Base-by-base conservation (phyloP, 352 stramenopile species). In the Thalassiosira livingstoniorum region DNA sequence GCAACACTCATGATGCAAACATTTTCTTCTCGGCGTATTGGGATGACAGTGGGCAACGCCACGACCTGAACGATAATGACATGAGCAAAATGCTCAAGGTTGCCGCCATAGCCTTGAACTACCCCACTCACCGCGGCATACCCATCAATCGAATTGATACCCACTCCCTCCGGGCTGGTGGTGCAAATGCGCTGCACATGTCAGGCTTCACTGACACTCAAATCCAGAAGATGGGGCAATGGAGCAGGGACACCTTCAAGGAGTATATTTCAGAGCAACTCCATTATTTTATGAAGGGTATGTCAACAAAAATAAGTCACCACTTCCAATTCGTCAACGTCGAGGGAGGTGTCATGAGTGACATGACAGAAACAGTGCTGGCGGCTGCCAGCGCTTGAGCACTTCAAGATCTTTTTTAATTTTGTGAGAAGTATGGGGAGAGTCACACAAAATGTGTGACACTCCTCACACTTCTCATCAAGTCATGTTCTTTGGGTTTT, bases 221-320 rank as follows among this genome's bases (percentile, higher is more conserved):
- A 10, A 47, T 47, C 7, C 55, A 34, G 21, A 67, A 67, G 25
- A 67, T 45, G 60, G 60, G 32, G 15, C 34, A 34, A 3, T 67
- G 60, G 60, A 47, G 35, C 25, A 34, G 60, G n/a, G 32, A n/a
- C 4, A 67, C 60, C 5, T 67, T 67, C 32, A 67, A 67, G n/a
- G 60, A 67, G 29, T 67, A 67, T 51, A 51, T 67, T 27, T 45
- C 7, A 10, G 60, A 67, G 11, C 53, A 61, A 51, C n/a, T 58
- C 29, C 51, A 29, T 11, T 31, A 34, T 51, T 51, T 47, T 31
- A 53, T 25, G 23, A 25, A 7, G 18, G 60, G 60, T 23, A 67
- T 67, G 60, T 18, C 2, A 10, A 63, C 4, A n/a, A 4, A n/a
- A 27, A 45, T 43, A n/a, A 58, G n/a, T 4, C 5, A 7, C 11